Base-by-base conservation (phyloP, 1,284 basidiomycete species). In the Trametes hirsuta region DNA sequence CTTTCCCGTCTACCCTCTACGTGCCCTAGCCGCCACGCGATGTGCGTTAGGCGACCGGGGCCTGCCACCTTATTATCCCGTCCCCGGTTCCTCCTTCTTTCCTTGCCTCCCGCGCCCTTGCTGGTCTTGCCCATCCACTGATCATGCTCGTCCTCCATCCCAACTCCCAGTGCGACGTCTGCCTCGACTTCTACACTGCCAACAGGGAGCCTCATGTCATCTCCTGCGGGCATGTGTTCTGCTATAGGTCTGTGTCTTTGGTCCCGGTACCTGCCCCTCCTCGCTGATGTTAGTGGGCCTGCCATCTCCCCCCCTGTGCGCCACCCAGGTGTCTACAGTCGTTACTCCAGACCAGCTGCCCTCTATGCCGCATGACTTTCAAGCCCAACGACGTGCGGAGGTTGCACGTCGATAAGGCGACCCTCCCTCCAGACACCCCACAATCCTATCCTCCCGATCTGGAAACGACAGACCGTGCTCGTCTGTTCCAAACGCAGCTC, bases 111-210 rank as follows among this genome's bases (percentile, higher is more conserved):
- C 67, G 68, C 60, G 66, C 65, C 66, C 66, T 60, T 62, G 68
- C 65, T 68, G 66, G 66, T 67, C 69, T 66, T 53, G 47, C 53
- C 63, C 65, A 36, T 36, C 54, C 50, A 53, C 59, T 60, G 61
- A 64, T 61, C 69, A 82, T 82, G 80, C 75, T 82, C 47, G 75
- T 81, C 59, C 69, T 82, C 62, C 76, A 77, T 54, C 68, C 72
- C 55, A 74, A 74, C 66, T 82, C 80, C 42, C 75, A 74, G 6
- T 82, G 80, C 74, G 80, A 82, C 65, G 75, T 82, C 66, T 82
- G 80, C 65, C 74, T 80, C 56, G 80, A 82, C 51, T 68, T 68
- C 53, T 81, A 81, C 64, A 70, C 71, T 42, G 73, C 73, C 42
- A 68, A 58, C 21, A 58, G 58, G 30, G 74, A 76, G 52, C 79